phyloP scores from a whole-genome alignment of 768 basidiomycete species.

The Mycena filopes region DNA sequence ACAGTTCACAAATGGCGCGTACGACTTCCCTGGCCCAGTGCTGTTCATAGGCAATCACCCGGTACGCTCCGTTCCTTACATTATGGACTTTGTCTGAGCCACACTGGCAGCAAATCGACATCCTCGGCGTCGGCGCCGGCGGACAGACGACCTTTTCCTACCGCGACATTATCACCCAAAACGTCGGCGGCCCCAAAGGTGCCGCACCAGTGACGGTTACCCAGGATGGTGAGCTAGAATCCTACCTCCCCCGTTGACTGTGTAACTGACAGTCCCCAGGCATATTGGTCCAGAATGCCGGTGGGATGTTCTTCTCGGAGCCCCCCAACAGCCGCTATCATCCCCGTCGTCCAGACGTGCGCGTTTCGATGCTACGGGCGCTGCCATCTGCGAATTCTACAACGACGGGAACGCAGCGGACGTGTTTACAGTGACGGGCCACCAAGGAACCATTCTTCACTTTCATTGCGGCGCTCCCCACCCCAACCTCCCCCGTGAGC shows the following conservation, averaged over 20 bases:
- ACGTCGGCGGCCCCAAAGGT: not conserved
- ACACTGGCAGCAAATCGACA: conserved; percentile 3
- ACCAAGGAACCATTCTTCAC: conserved; percentile 1
- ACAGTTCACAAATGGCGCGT: not conserved
- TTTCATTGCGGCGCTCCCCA: not conserved
- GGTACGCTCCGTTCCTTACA: no score
- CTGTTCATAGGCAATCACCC: not conserved
- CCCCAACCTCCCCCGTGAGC: no score
- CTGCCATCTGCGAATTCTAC: not conserved
- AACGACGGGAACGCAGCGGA: not conserved
- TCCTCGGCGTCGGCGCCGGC: conserved; percentile 2
- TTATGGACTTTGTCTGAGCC: no score
- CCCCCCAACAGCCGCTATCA: not conserved
- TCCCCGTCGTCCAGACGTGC: conserved; percentile 11
- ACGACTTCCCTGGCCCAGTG: not conserved
- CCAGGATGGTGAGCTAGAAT: not conserved
- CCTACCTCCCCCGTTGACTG: not conserved
- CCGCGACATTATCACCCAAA: not conserved
- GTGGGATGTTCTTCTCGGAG: conserved; percentile 4
- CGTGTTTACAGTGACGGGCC: not conserved
- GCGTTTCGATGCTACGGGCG: not conserved
- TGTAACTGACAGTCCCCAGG: not conserved
- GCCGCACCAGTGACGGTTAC: not conserved
- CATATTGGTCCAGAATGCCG: conserved; percentile 4
- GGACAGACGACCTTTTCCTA: conserved; percentile 12